Base-by-base conservation (phyloP, 2,329 filamentous ascomycete genomes). In the Metarhizium album region DNA sequence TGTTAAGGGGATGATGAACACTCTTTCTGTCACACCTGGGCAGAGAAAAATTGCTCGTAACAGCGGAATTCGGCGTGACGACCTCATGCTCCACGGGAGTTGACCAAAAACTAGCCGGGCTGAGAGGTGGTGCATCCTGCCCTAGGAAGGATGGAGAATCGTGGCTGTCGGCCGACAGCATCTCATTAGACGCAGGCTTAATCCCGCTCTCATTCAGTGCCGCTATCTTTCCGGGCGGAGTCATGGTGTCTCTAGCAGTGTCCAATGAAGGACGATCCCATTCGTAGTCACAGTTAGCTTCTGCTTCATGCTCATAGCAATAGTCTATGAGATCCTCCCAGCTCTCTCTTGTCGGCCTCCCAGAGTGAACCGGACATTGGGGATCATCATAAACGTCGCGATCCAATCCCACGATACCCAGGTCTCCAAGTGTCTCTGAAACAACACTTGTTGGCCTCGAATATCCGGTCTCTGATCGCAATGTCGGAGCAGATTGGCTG, bases 301-400 rank as follows among this genome's bases (percentile, higher is more conserved):
- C 82, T 13, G 75, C 80, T 56, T 81, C 82, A 57, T 86, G 79
- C 56, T 84, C 81, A 59, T 86, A 86, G 60, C 79, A 84, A 63
- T 84, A 86, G 60, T 86, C 82, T 54, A 86, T 84, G 54, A 80
- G 80, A 48, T 83, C 80, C 58, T 86, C 82, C 82, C 82, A 86
- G 57, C 70, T 82, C 57, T 75, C 73, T 7, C 66, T 65, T 22
- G 43, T 23, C 16, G 52, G 45, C 48, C 50, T 42, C 53, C 52
- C 20, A 42, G 45, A 18, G 24, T 53, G 7, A 63, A 61, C 13
- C 61, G 64, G 51, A 69, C 70, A 6, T 16, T 33, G 52, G 16
- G 48, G 18, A 33, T 47, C 38, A 45, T 22, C 20, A 20, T 33
- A 14, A 22, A 24, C 31, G 24, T 33, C 9, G 24, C 27, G 27